phyloP scores from a whole-genome alignment of 306 rosid genomes.

The Begonia masoniana region DNA sequence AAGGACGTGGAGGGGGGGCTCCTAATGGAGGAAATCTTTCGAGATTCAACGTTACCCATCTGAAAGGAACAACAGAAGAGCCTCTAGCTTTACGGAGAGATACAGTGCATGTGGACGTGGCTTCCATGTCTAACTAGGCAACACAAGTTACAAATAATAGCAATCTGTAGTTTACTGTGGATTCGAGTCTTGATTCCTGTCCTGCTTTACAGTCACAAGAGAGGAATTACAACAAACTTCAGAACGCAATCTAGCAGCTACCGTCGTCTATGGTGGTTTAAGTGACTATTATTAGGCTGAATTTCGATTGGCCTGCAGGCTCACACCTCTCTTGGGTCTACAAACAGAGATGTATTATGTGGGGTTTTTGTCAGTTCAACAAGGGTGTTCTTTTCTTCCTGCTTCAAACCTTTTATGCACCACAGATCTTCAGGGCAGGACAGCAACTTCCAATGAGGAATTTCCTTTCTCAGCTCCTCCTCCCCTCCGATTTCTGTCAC shows the following conservation, averaged over 20 bases:
- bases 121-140: too few species aligned
- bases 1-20: too few species aligned
- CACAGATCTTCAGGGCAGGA: slow-evolving; percentile 80
- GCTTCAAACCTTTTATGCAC: slow-evolving; percentile 77
- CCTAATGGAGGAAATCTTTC: too few species aligned
- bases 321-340: slow-evolving; percentile 96
- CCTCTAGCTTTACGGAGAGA: too few species aligned
- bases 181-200: neutral
- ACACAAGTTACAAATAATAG: too few species aligned
- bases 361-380: slow-evolving; percentile 45
- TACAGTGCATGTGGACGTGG: too few species aligned
- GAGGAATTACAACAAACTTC: neutral
- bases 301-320: neutral
- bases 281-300: neutral
- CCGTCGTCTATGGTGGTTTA: too few species aligned
- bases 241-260: neutral
- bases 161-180: too few species aligned
- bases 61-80: too few species aligned
- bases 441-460: slow-evolving; percentile 78
- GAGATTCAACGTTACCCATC: too few species aligned
- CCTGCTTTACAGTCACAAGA: neutral
- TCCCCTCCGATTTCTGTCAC: slow-evolving; percentile 74
- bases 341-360: slow-evolving; percentile 63
- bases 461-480: slow-evolving; percentile 36
- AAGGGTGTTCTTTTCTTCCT: slow-evolving; percentile 24